Base-by-base conservation (phyloP, 495 filamentous ascomycete genomes). In the Talaromyces borbonicus region DNA sequence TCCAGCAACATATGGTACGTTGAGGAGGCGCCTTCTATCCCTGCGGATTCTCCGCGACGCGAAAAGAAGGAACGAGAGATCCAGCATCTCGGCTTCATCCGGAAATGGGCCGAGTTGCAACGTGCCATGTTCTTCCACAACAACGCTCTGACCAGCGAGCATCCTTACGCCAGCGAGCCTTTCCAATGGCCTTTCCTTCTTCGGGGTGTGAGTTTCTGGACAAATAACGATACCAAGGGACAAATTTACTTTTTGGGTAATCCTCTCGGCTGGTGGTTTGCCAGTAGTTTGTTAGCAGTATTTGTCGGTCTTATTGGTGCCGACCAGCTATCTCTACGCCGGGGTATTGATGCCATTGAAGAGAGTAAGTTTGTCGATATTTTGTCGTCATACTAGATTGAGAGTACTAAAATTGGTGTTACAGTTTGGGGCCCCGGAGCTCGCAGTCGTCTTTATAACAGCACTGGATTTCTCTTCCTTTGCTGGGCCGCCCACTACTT, bases 171-270 rank as follows among this genome's bases (percentile, higher is more conserved):
- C 20, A 92, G 84, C 51, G 81, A 86, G 57, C 92, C 92, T n/a
- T 86, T 90, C 67, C 84, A 92, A 56, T 98, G 92, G 92, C 92
- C 92, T 1, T 96, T 97, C 79, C 73, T 98, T 50, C 72, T 98
- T 29, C 81, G 93, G 9, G 92, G 92, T 56, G 93, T 98, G 49
- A 95, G 88, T 61, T 98, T 98, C 81, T 98, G 92, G 92, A 98
- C 92, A 8, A 84, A 98, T 61, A 92, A 90, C 61, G 88, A 95
- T 36, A 96, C 90, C 8, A 79, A 85, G 23, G 84, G 92, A 66
- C 92, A 98, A 67, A 98, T 98, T 56, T 98, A 98, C 68, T 98
- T 98, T 75, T 66, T 98, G 25, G 92, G 92, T 32, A 98, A 98
- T 68, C 92, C 93, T 4, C 66, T 97, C 45, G 92, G 93, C 32